Percentiles rank a stretch among this genome's conserved stretches.
These are phyloP conservation scores for Hanseniaspora mollemarum DNA, from an alignment of 805 yeast genomes.

Conservation along the genomic window DNA sequence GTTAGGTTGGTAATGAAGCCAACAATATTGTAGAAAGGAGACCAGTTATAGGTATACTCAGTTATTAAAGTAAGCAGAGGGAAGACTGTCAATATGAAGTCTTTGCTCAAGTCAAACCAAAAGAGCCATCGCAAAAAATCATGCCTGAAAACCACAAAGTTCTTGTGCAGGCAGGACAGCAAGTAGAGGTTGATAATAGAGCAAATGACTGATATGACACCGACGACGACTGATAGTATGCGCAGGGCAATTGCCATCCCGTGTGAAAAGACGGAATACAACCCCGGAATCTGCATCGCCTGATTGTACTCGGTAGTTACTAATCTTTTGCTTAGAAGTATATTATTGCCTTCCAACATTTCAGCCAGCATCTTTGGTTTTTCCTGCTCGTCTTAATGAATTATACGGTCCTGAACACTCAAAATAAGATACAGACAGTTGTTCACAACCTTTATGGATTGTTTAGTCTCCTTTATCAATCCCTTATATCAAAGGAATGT, in stretches of 20 bases:
- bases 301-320: slow-evolving; percentile 18
- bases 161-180: slow-evolving; percentile 51
- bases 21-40: slow-evolving; percentile 47
- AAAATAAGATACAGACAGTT: too few species aligned
- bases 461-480: too few species aligned
- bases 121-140: slow-evolving; percentile 56
- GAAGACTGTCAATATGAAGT: slow-evolving; percentile 52
- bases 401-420: too few species aligned
- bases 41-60: slow-evolving; percentile 36
- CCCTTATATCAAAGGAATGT: too few species aligned
- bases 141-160: slow-evolving; percentile 54
- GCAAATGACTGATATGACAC: slow-evolving; percentile 38
- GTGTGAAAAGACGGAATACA: slow-evolving; percentile 25
- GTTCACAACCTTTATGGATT: too few species aligned
- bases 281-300: slow-evolving; percentile 28
- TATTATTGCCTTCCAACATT: too few species aligned
- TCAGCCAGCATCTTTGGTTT: too few species aligned
- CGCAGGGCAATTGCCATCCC: slow-evolving; percentile 25
- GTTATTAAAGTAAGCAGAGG: slow-evolving; percentile 47
- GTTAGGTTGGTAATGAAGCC: slow-evolving; percentile 75
- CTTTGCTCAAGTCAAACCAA: slow-evolving; percentile 66
- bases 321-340: not conserved
- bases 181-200: slow-evolving; percentile 54
- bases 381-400: too few species aligned
- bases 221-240: slow-evolving; percentile 38